These are phyloP conservation scores for Polyrhizophydium stewartii DNA, from an alignment of 371 early-diverging fungal species.

Conservation along the genomic window DNA sequence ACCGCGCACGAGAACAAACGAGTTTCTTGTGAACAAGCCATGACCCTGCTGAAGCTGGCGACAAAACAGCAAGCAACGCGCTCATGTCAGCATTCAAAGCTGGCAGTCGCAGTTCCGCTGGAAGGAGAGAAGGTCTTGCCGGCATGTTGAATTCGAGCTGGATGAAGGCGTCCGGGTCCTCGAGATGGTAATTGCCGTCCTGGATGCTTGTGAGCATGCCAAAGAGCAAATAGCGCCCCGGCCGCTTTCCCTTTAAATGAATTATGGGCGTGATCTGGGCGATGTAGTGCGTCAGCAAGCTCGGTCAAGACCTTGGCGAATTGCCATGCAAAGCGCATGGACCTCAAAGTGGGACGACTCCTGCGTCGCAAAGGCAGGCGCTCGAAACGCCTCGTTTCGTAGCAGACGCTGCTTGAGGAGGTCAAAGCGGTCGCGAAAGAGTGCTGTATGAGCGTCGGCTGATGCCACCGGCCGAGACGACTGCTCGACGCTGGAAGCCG, in stretches of 20 bases:
- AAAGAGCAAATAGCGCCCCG: conserved; percentile 68
- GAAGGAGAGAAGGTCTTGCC: conserved; percentile 5
- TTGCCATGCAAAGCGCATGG: background rate
- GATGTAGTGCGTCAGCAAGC: conserved; percentile 1
- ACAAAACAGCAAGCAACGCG: background rate
- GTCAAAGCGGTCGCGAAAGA: conserved; percentile 72
- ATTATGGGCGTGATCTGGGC: conserved; percentile 76
- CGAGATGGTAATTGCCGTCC: conserved; percentile 77
- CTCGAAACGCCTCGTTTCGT: conserved; percentile 69
- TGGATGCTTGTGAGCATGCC: conserved; percentile 85
- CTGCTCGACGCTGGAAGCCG: too few species aligned
- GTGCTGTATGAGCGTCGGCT: conserved; percentile 52
- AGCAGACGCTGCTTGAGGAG: conserved; percentile 72
- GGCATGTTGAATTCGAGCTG: conserved; percentile 55
- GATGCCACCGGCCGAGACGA: background rate
- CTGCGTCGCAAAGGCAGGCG: background rate
- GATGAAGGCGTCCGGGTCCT: conserved; percentile 74
- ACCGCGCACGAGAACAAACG: conserved; percentile 83
- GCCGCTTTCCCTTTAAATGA: conserved; percentile 71
- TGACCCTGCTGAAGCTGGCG: conserved; percentile 22
- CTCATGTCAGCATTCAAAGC: background rate
- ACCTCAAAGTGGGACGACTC: background rate
- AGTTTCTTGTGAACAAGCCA: conserved; percentile 78
- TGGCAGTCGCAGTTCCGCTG: background rate
- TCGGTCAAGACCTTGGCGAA: background rate